phyloP scores from a whole-genome alignment of 1,284 basidiomycete genomes.

The Trichosporon sp. region DNA sequence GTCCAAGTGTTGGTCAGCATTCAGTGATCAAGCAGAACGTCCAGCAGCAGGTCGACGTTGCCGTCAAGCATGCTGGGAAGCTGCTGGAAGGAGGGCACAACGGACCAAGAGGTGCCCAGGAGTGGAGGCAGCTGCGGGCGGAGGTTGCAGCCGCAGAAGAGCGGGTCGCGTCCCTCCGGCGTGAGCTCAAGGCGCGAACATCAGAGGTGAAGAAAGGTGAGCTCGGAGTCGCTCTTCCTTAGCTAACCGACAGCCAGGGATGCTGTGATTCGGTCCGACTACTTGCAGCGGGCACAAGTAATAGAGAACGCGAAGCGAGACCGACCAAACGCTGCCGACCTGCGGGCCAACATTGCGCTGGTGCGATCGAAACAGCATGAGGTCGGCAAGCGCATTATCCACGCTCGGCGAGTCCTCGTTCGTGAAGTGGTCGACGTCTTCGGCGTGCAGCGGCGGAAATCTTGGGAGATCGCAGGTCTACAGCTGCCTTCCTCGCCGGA shows the following conservation, averaged over 20 bases:
- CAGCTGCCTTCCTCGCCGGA: conserved; percentile 39
- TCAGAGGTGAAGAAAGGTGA: conserved; percentile 30
- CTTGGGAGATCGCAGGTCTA: conserved; percentile 48
- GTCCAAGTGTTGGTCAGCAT: conserved; percentile 31
- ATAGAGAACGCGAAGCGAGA: conserved; percentile 22
- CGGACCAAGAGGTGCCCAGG: conserved; percentile 19
- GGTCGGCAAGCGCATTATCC: conserved; percentile 38
- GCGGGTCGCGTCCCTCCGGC: conserved; percentile 33
- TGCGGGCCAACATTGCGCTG: conserved; percentile 25
- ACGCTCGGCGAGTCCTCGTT: conserved; percentile 46
- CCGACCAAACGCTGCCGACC: conserved; percentile 20
- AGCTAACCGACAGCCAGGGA: conserved; percentile 25
- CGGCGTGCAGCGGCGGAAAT: conserved; percentile 37
- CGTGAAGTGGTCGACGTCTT: conserved; percentile 48
- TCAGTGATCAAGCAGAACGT: conserved; percentile 26
- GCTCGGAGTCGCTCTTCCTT: not conserved
- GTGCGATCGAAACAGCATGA: conserved; percentile 35
- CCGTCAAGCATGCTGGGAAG: conserved; percentile 28
- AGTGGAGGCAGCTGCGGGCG: conserved; percentile 45
- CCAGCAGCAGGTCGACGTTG: conserved; percentile 27
- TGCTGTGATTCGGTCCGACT: not conserved
- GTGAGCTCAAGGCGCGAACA: conserved; percentile 25
- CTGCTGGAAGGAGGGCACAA: conserved; percentile 29
- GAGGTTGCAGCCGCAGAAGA: conserved; percentile 38
- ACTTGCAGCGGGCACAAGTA: conserved; percentile 12